Percentiles rank a stretch among this genome's conserved stretches.
phyloP scores from a whole-genome alignment of 2,329 filamentous ascomycete genomes.

The Aspergillus tamarii region DNA sequence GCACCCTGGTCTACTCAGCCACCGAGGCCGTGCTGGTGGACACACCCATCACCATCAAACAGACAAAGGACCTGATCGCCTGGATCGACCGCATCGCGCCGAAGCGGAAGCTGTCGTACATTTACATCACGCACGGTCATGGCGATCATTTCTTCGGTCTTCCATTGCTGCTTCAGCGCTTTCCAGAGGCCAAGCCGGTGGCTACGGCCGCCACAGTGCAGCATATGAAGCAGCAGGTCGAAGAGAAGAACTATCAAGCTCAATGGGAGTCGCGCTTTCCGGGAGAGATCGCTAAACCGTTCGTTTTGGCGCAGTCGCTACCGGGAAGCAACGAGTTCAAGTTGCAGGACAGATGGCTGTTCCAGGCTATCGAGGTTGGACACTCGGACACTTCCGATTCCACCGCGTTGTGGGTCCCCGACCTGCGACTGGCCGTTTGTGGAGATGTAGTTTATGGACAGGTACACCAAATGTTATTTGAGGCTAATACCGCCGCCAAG shows the following conservation, averaged over 20 bases:
- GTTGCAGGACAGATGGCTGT: constrained; percentile 1
- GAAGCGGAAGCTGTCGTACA: constrained; percentile 33
- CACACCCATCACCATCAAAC: constrained; percentile 33
- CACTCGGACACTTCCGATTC: constrained; percentile 15
- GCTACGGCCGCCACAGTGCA: constrained; percentile 8
- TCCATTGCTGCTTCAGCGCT: constrained; percentile 30
- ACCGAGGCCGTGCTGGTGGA: constrained; percentile 44
- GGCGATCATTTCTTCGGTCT: constrained; percentile 47
- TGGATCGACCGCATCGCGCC: constrained; percentile 43
- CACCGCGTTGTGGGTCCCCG: constrained; percentile 11
- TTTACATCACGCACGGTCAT: constrained; percentile 50
- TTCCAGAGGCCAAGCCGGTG: constrained; percentile 24
- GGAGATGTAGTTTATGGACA: constrained; percentile 13
- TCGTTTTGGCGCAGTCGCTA: not conserved
- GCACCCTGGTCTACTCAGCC: constrained; percentile 29
- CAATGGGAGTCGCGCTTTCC: constrained; percentile 11
- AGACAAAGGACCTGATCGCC: constrained; percentile 33
- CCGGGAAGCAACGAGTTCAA: constrained; percentile 5
- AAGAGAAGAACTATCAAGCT: not conserved
- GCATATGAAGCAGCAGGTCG: constrained; percentile 14
- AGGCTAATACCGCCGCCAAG: constrained; percentile 9
- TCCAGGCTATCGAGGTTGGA: constrained; percentile 9
- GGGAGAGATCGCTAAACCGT: constrained; percentile 8
- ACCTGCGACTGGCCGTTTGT: constrained; percentile 11
- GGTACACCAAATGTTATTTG: constrained; percentile 13